These are phyloP conservation scores for Zasmidium angulare DNA, from an alignment of 2,329 filamentous ascomycete genomes.

Conservation along the genomic window DNA sequence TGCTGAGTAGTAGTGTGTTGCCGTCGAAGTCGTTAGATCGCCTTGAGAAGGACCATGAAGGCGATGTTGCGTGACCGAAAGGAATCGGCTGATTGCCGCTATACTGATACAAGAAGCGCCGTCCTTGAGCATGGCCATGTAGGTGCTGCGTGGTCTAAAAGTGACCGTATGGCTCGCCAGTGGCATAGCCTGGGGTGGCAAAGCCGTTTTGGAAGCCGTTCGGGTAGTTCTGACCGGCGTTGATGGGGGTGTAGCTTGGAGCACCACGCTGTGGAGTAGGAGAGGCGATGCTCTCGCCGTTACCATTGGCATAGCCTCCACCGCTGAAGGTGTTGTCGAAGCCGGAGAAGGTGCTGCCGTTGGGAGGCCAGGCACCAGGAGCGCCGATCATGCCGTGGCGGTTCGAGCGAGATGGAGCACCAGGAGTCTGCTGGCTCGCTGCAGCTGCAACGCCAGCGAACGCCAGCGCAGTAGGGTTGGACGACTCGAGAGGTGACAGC, in stretches of 20 bases:
- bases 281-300: constrained; percentile 25
- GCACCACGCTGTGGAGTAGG: constrained; percentile 32
- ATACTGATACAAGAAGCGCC: constrained; percentile 19
- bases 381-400: constrained; percentile 31
- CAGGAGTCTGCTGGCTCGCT: constrained; percentile 15
- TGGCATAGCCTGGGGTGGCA: constrained; percentile 10
- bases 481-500: constrained; percentile 21
- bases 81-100: not conserved
- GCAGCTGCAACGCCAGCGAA: not conserved
- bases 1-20: constrained; percentile 17
- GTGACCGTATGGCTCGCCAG: constrained; percentile 26
- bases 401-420: constrained; percentile 23
- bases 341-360: constrained; percentile 13
- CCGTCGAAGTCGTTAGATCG: constrained; percentile 18
- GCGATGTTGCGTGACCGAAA: not conserved
- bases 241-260: constrained; percentile 23
- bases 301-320: constrained; percentile 11
- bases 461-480: not conserved
- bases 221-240: constrained; percentile 18
- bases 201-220: constrained; percentile 27
- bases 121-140: constrained; percentile 1
- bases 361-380: constrained; percentile 23
- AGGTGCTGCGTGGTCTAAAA: constrained; percentile 20
- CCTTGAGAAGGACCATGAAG: too few species aligned
- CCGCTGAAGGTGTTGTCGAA: constrained; percentile 13